Percentiles rank a stretch among this genome's conserved stretches.
These are phyloP conservation scores for Aureobasidium sp. DNA, from an alignment of 2,329 filamentous ascomycete species.

Conservation along the genomic window DNA sequence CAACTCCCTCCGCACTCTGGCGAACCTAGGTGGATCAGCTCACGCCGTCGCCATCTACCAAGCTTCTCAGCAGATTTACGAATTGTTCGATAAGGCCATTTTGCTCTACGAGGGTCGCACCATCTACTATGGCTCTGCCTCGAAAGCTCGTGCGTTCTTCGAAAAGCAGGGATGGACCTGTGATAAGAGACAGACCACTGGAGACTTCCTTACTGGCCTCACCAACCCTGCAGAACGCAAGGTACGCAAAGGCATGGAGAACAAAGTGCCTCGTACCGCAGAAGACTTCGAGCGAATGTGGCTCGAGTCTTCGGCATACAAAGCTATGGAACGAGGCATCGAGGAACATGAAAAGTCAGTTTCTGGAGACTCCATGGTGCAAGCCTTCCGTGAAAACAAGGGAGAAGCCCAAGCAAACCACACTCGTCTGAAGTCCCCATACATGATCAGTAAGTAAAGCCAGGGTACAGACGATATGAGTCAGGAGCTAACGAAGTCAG, in stretches of 20 bases:
- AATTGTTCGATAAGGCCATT: conserved; percentile 64
- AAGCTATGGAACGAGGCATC: conserved; percentile 39
- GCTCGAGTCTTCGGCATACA: conserved; percentile 45
- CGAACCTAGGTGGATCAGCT: conserved; percentile 41
- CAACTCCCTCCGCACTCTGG: conserved; percentile 41
- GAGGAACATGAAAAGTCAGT: conserved; percentile 39
- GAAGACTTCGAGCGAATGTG: conserved; percentile 55
- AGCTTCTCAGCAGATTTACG: conserved; percentile 44
- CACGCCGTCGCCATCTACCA: conserved; percentile 53
- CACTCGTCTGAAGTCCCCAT: conserved; percentile 46
- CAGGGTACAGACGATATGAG: too few relatives aligned
- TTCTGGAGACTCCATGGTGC: conserved; percentile 37
- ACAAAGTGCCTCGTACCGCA: conserved; percentile 55
- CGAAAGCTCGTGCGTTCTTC: conserved; percentile 55
- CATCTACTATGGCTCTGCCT: conserved; percentile 64
- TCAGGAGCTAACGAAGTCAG: too few relatives aligned
- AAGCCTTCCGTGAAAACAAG: conserved; percentile 39
- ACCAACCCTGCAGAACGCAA: conserved; percentile 56
- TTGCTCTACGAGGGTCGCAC: conserved; percentile 70
- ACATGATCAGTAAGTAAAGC: conserved; percentile 38
- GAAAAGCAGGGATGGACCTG: conserved; percentile 61
- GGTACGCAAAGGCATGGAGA: conserved; percentile 49
- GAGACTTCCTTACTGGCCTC: conserved; percentile 61
- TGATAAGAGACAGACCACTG: conserved; percentile 57
- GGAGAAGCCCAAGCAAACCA: conserved; percentile 38